Base-by-base conservation (phyloP, 345 rosid species). In the Excoecaria cochinchinensis region DNA sequence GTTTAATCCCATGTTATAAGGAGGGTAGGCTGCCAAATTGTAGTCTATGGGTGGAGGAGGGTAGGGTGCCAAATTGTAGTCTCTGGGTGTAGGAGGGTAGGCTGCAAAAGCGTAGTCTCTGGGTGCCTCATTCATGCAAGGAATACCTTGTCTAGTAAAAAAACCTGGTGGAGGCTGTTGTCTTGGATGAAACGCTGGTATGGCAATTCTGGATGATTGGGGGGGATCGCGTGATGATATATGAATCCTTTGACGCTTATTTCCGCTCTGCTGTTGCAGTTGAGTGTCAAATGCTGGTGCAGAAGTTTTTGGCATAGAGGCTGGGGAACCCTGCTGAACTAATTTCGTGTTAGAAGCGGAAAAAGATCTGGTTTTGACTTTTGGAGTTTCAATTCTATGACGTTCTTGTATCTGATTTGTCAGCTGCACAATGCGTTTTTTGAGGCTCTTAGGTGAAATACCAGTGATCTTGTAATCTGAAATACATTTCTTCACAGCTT, bases 401-500 rank as follows among this genome's bases (percentile, higher is more conserved):
- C 3, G 13, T 64, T 61, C 48, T 16, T 63, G 8, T 63, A 38
- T 63, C 16, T 39, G 68, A 13, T 39, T 63, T 40, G 38, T 21
- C 68, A 63, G 68, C 39, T 5, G 19, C 44, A 63, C 12, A 63
- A 63, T 63, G 9, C 21, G 68, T 40, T 5, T 6, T 63, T 63
- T 16, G n/a, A 63, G 48, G 47, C 0, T 17, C 40, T 40, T 48
- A 39, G 69, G 69, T 40, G 69, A 64, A 13, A 64, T 12, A 19
- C 69, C 69, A 39, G n/a, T 6, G 39, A 64, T 64, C 8, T 64
- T 64, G 70, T 59, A 66, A 50, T 77, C 76, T 8, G 70, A 24
- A 59, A 80, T 53, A 72, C 82, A 82, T 47, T 70, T 69, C 21
- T 63, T 46, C n/a, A 68, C 72, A 71, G 69, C 77, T 69, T 61